Evolutionary conservation across 2,329 filamentous ascomycete genomes (phyloP).

Genomic region (Trichoderma hamatum): DNA sequence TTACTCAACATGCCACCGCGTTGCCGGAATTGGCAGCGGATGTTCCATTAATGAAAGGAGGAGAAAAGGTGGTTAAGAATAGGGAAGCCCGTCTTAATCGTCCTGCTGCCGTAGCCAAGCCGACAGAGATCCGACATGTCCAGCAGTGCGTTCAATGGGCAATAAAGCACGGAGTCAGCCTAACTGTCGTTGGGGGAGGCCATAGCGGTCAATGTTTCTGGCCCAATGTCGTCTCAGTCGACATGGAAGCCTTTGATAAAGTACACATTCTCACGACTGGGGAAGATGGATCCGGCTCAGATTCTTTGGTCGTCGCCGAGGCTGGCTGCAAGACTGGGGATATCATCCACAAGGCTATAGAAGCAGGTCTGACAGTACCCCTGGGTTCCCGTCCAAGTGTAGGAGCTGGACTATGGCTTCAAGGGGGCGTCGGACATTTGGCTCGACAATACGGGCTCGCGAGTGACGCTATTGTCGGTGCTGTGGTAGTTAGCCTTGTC

Average conservation of each 20-base stretch:
- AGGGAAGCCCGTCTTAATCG: conserved; percentile 49
- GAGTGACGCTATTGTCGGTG: conserved; percentile 64
- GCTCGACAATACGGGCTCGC: conserved; percentile 57
- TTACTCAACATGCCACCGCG: conserved; percentile 50
- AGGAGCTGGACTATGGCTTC: conserved; percentile 64
- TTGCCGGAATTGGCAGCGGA: conserved; percentile 48
- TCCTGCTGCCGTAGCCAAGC: conserved; percentile 51
- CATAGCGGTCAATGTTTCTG: conserved; percentile 62
- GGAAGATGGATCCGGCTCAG: conserved; percentile 29
- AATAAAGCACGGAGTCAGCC: conserved; percentile 45
- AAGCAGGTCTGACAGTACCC: conserved; percentile 56
- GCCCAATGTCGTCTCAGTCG: conserved; percentile 56
- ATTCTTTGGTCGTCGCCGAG: conserved; percentile 51
- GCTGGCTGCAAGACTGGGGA: conserved; percentile 61
- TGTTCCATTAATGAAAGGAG: conserved; percentile 42
- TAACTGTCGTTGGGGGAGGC: conserved; percentile 60
- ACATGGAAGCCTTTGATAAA: conserved; percentile 60
- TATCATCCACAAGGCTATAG: conserved; percentile 53
- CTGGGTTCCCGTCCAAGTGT: conserved; percentile 65
- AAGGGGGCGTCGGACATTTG: conserved; percentile 67
- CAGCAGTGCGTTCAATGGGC: conserved; percentile 62
- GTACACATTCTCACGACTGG: conserved; percentile 46
- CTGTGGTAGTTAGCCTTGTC: conserved; percentile 57
- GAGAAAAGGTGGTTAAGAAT: conserved; percentile 51
- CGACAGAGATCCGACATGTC: conserved; percentile 51